Conservation (phyloP, 768 basidiomycete genomes). For the Russula sp. region DNA sequence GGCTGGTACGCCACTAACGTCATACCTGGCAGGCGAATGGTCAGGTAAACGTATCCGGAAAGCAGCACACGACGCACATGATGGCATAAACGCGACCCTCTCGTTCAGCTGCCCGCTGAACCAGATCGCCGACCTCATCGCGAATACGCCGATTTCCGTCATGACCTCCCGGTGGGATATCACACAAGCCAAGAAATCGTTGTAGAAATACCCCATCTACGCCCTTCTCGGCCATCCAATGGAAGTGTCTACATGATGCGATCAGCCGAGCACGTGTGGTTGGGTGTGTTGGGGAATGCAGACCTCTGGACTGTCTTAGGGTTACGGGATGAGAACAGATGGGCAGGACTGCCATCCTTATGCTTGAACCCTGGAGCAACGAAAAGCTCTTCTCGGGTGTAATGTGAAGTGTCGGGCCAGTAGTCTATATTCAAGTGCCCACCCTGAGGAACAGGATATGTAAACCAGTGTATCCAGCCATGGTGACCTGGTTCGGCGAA, state of each 20-base stretch:
- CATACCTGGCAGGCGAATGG: conserved; percentile 55
- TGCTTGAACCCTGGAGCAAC: conserved; percentile 63
- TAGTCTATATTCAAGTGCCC: conserved; percentile 72
- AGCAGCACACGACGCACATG: conserved; percentile 48
- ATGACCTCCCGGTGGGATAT: conserved; percentile 47
- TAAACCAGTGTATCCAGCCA: conserved; percentile 87
- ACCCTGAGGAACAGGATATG: conserved; percentile 61
- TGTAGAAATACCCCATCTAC: conserved; percentile 82
- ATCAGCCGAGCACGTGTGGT: conserved; percentile 29
- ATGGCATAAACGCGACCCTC: conserved; percentile 81
- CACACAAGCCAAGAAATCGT: conserved; percentile 68
- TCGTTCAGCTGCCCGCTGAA: conserved; percentile 72
- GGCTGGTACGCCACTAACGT: conserved; percentile 72
- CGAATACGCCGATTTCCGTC: conserved; percentile 59
- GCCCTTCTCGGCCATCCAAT: conserved; percentile 81
- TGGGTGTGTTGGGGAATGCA: background rate
- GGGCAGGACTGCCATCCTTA: conserved; percentile 54
- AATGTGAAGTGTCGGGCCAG: conserved; percentile 76
- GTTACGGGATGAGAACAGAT: conserved; percentile 77
- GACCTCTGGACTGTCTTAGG: conserved; percentile 65
- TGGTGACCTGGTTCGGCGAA: conserved; percentile 52
- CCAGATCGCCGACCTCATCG: conserved; percentile 71
- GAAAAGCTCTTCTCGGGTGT: conserved; percentile 67
- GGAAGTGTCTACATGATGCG: conserved; percentile 50
- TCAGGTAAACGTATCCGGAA: background rate